Evolutionary conservation across 2,329 filamentous ascomycete genomes (phyloP), one percentile per base, ranked within the genome.

Genomic region (Botryosphaeria dothidea): DNA sequence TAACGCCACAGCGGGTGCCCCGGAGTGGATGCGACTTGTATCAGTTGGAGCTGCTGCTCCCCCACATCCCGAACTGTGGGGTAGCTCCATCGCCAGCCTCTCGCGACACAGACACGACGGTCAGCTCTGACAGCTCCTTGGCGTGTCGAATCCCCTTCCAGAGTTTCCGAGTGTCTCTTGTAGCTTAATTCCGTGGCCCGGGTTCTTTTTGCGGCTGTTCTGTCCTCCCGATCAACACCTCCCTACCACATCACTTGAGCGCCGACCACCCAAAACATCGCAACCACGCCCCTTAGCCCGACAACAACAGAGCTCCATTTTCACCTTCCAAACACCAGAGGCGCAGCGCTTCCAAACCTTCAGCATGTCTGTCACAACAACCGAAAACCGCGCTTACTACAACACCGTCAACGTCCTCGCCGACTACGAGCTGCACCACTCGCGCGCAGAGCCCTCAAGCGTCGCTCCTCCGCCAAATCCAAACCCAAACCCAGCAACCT

Each of bases 391-490:
- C 17, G 69, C 71, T 43, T 74, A 73, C 66, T 77, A 78, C 65
- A 71, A 73, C n/a, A 69, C 79, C 17, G 71, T 71, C 15, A 70
- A 76, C 19, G 66, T 75, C 23, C 77, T 84, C 23, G 74, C 74
- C 63, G 81, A 84, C 71, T 83, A 84, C 71, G 78, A 82, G 34
- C 73, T 84, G 48, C 79, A 80, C 65, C 78, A 83, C 67, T 78
- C 79, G 5, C 69, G 69, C 65, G 71, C 67, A 48, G 71, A 75
- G 4, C 52, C 71, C n/a, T 29, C 62, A 61, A 36, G 71, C 48
- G 66, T 72, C 66, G 65, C 75, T 69, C 69, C 65, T 66, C 71
- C 68, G 71, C 74, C 69, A 69, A 73, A 62, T 65, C 70, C 66
- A 69, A 69, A 67, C 49, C 74, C 66, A 48, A 76, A 71, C 69